Base-by-base conservation (phyloP, 2,329 filamentous ascomycete species). In the Leptographium lundbergii region DNA sequence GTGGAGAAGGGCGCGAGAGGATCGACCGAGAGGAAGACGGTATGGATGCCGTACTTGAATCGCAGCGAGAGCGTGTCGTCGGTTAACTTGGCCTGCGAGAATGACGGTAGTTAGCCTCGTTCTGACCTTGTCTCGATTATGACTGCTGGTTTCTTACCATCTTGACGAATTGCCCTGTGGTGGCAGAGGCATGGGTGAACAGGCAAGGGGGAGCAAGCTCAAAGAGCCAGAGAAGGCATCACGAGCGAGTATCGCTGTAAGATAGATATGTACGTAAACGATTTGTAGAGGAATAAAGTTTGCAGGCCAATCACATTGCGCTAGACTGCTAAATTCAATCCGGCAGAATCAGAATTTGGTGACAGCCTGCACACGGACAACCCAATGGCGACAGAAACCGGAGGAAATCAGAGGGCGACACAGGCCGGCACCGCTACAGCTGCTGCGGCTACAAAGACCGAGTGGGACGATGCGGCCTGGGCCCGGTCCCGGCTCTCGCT, bases 21-120 rank as follows among this genome's bases (percentile, higher is more conserved):
- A 47, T 82, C 78, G 53, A 86, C 77, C 62, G 87, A 84, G 60
- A 91, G 75, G 66, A 88, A 81, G 63, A 90, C 76, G 4, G 86
- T 91, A 65, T 84, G 81, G 60, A 82, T 81, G 67, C 86, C 84
- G 69, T 87, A 80, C 70, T 89, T 90, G 73, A 91, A 84, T 61
- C 85, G 80, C 59, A 91, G 73, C 11, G 86, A 88, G 65, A 81
- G 76, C n/a, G 77, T 72, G 52, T 82, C 77, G 61, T 65, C 64
- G 36, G 24, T 13, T 9, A 34, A 14, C n/a, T 29, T 56, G 25
- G 56, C 56, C 62, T 63, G 57, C 27, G 17, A 13, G 34, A 14
- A 45, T 19, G 6, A 45, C 5, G 1, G 13, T 24, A 2, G 11
- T 13, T n/a, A 25, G 32, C 22, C 3, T 55, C 10, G 42, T n/a